Evolutionary conservation across 139 green algal species (phyloP).

Genomic region (Chlorella sp.): DNA sequence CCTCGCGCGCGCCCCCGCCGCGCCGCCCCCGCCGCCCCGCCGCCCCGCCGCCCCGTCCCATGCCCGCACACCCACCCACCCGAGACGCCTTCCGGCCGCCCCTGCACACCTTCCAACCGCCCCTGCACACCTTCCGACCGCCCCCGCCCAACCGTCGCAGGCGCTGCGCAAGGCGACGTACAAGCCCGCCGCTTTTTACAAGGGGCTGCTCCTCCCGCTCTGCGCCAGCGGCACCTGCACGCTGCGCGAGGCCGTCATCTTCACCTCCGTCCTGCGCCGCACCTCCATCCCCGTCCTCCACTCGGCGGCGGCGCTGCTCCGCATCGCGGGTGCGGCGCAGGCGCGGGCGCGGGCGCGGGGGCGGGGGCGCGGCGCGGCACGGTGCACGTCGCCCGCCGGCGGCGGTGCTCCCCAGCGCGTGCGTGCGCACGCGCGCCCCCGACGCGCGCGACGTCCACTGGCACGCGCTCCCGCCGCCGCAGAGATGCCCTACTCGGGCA

Average conservation of each 20-base stretch:
- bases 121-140: slow-evolving; percentile 19
- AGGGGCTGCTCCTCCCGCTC: slow-evolving; percentile 93
- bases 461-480: neutral
- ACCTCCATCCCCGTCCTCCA: slow-evolving; percentile 93
- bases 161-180: slow-evolving; percentile 97
- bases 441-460: too few relatives aligned
- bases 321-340: slow-evolving; percentile 59
- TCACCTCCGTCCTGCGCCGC: slow-evolving; percentile 80
- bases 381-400: too few relatives aligned
- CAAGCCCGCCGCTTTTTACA: slow-evolving; percentile 98
- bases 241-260: slow-evolving; percentile 95
- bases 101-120: too few relatives aligned
- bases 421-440: too few relatives aligned
- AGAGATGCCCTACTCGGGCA: slow-evolving; percentile 92
- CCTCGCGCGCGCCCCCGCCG: too few relatives aligned
- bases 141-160: neutral
- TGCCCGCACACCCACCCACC: too few relatives aligned
- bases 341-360: too few relatives aligned
- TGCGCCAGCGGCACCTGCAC: slow-evolving; percentile 82
- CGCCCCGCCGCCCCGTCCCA: too few relatives aligned
- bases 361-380: too few relatives aligned
- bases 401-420: too few relatives aligned
- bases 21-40: too few relatives aligned
- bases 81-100: too few relatives aligned
- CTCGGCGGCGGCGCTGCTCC: slow-evolving; percentile 87